Conservation (phyloP, 1,139 yeast genomes). For the Hemisphaericaspora lyxosophila region DNA sequence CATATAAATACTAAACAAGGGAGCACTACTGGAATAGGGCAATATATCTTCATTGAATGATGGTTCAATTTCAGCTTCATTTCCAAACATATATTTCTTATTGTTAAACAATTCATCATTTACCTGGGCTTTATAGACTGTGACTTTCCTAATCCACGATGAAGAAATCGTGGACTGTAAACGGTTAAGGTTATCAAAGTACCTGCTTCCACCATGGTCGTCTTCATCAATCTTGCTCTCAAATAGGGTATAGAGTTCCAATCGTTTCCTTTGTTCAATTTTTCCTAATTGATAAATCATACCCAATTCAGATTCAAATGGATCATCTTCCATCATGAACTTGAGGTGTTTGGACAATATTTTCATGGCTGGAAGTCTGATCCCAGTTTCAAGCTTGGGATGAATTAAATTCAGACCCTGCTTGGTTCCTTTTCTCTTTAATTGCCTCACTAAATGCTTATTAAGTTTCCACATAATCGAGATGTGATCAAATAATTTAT, state of each 20-base stretch:
- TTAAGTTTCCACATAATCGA: conserved; percentile 53
- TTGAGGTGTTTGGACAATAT: conserved; percentile 49
- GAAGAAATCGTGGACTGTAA: conserved; percentile 23
- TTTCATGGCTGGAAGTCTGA: conserved; percentile 52
- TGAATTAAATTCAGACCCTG: conserved; percentile 21
- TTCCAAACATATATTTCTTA: conserved; percentile 48
- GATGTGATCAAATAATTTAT: conserved; percentile 60
- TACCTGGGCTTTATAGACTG: conserved; percentile 41
- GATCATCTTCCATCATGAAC: conserved; percentile 72
- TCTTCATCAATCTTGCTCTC: conserved; percentile 27
- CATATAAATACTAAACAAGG: conserved; percentile 59
- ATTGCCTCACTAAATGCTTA: conserved; percentile 52
- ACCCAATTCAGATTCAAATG: conserved; percentile 76
- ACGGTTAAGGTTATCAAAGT: conserved; percentile 13
- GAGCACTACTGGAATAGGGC: conserved; percentile 62
- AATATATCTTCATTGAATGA: conserved; percentile 53
- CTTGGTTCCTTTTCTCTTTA: conserved; percentile 33
- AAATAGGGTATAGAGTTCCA: conserved; percentile 57
- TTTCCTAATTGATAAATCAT: conserved; percentile 77
- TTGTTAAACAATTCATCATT: conserved; percentile 51
- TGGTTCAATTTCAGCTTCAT: conserved; percentile 44
- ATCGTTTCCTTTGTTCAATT: conserved; percentile 65
- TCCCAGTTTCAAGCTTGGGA: conserved; percentile 43
- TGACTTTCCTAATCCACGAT: conserved; percentile 54
- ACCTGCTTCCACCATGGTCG: conserved; percentile 8